These are phyloP conservation scores for Aspergillus bombycis DNA, from an alignment of 2,329 filamentous ascomycete genomes.

Conservation along the genomic window DNA sequence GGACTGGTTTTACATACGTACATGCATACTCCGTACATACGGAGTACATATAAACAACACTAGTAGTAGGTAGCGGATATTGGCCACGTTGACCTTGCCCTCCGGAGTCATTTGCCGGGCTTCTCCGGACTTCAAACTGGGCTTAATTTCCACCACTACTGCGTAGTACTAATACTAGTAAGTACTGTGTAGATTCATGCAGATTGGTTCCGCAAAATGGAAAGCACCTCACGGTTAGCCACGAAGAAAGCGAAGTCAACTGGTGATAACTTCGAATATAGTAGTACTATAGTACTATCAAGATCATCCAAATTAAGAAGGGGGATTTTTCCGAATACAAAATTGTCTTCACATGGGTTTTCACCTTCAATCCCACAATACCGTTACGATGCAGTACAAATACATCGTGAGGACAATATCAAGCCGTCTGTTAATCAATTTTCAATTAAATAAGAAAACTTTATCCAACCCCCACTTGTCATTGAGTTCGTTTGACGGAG, in stretches of 20 bases:
- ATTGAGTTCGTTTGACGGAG: neutral
- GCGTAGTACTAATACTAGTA: too few species aligned
- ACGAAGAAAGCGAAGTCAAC: neutral
- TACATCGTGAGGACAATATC: neutral
- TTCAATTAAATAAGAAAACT: neutral
- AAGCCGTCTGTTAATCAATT: conserved; percentile 2
- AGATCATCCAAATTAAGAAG: neutral
- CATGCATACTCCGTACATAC: neutral
- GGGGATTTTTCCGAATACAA: neutral
- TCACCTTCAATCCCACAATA: neutral
- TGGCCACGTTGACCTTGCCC: neutral
- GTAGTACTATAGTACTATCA: neutral
- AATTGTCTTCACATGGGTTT: neutral
- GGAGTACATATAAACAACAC: neutral
- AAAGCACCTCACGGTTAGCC: neutral
- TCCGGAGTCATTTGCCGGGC: neutral
- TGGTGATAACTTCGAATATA: neutral
- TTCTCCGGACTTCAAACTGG: neutral
- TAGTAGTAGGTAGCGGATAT: neutral
- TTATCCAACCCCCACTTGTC: neutral
- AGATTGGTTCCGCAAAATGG: neutral
- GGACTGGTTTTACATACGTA: neutral
- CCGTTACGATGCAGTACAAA: neutral
- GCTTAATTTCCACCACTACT: neutral
- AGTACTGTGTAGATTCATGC: neutral